Evolutionary conservation across 305 asterid species (phyloP).

Genomic region (Fraxinus sp.): DNA sequence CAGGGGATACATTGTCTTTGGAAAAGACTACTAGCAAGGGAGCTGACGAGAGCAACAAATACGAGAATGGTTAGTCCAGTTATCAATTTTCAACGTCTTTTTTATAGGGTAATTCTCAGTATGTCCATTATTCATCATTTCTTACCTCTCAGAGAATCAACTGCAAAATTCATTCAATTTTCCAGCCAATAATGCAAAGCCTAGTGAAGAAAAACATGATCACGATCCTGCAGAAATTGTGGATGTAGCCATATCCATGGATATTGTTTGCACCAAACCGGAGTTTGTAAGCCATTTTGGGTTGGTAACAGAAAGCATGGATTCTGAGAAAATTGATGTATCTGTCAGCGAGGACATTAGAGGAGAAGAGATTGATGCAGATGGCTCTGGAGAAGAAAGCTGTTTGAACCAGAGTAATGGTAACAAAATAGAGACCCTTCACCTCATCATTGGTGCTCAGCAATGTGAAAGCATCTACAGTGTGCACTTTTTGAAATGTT

Average conservation of each 20-base stretch:
- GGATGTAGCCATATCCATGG: slow-evolving; percentile 21
- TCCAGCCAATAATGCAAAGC: slow-evolving; percentile 20
- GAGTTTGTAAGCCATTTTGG: slow-evolving; percentile 13
- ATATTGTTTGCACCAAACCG: slow-evolving; percentile 19
- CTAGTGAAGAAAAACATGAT: slow-evolving; percentile 20
- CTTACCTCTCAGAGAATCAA: slow-evolving; percentile 14
- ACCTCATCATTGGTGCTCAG: background rate
- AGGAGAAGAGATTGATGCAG: slow-evolving; percentile 3
- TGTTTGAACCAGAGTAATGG: slow-evolving; percentile 2
- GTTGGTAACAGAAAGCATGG: background rate
- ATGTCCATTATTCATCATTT: slow-evolving; percentile 14
- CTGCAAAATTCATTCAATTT: slow-evolving; percentile 12
- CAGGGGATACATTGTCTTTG: slow-evolving; percentile 7
- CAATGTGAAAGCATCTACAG: background rate
- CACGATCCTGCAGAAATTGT: slow-evolving; percentile 13
- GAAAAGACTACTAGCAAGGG: background rate
- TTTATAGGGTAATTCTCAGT: background rate
- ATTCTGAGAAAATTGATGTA: background rate
- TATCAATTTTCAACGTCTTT: slow-evolving; percentile 6
- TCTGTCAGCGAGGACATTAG: background rate
- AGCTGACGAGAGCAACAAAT: slow-evolving; percentile 15
- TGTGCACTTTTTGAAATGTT: background rate
- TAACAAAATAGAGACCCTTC: background rate
- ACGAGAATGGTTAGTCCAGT: slow-evolving; percentile 35
- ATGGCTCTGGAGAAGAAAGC: background rate